Conservation (phyloP, 2,329 filamentous ascomycete species). For the Aspergillus neotritici region DNA sequence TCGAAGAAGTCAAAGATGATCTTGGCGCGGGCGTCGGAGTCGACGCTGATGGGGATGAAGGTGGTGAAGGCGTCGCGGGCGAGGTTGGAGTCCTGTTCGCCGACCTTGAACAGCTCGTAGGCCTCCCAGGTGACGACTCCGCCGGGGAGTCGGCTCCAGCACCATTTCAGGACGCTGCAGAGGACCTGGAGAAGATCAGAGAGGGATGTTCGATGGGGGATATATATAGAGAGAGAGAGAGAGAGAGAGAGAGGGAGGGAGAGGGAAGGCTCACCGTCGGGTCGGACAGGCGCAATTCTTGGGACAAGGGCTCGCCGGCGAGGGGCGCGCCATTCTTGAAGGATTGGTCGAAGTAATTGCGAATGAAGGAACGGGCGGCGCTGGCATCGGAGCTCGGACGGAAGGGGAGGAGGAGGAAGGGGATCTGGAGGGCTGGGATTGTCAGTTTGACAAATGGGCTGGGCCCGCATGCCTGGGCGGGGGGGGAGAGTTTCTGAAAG, state of each 20-base stretch:
- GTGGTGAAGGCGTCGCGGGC: conserved; percentile 91
- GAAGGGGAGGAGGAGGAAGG: conserved; percentile 90
- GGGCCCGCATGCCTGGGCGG: conserved; percentile 16
- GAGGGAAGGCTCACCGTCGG: conserved; percentile 66
- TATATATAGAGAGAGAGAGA: background rate
- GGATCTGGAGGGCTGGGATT: conserved; percentile 70
- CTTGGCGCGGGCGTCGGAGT: conserved; percentile 73
- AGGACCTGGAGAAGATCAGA: conserved; percentile 59
- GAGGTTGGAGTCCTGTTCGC: conserved; percentile 87
- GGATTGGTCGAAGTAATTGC: conserved; percentile 78
- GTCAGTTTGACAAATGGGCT: conserved; percentile 28
- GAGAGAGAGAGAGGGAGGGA: conserved; percentile 2
- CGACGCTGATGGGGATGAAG: conserved; percentile 90
- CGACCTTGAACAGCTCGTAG: conserved; percentile 91
- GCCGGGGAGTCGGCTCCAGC: conserved; percentile 85
- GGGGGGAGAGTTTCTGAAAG: conserved; percentile 13
- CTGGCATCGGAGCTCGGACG: conserved; percentile 88
- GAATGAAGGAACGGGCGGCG: conserved; percentile 84
- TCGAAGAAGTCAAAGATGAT: conserved; percentile 98
- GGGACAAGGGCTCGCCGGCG: conserved; percentile 64
- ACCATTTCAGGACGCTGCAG: conserved; percentile 95
- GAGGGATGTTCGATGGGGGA: conserved; percentile 2
- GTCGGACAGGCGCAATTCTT: conserved; percentile 87
- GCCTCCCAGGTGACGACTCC: conserved; percentile 96
- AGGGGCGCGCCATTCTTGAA: conserved; percentile 53